phyloP scores from a whole-genome alignment of 257 asterid species.

The Forsythia suspensa region DNA sequence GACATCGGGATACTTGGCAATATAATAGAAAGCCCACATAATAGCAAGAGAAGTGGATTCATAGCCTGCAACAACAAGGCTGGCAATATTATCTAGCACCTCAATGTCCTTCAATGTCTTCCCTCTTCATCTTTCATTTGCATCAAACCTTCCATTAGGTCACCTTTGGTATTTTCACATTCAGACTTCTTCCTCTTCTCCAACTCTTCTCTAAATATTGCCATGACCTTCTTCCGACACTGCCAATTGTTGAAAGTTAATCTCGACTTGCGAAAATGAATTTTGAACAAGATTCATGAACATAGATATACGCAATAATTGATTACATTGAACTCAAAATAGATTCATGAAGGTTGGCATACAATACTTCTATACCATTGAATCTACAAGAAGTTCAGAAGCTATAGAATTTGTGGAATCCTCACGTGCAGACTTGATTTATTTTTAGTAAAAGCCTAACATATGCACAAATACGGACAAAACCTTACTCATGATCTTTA shows the following conservation, averaged over 20 bases:
- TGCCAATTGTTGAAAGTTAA: background rate
- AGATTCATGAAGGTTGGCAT: too few relatives aligned
- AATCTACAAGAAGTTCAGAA: too few relatives aligned
- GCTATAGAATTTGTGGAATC: too few relatives aligned
- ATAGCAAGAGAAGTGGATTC: conserved; percentile 39
- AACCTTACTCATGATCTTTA: too few relatives aligned
- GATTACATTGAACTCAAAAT: too few relatives aligned
- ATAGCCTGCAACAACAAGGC: conserved; percentile 44
- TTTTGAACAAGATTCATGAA: background rate
- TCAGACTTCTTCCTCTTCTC: conserved; percentile 36
- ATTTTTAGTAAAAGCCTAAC: too few relatives aligned
- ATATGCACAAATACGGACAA: too few relatives aligned
- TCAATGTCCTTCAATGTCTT: conserved; percentile 34
- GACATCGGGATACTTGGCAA: conserved; percentile 45
- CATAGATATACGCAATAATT: background rate
- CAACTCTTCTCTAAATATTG: conserved; percentile 43
- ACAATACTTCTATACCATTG: too few relatives aligned
- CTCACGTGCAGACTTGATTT: too few relatives aligned
- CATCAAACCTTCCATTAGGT: conserved; percentile 48
- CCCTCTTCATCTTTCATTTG: conserved; percentile 37
- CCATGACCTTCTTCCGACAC: conserved; percentile 25
- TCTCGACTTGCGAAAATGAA: background rate
- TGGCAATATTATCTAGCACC: conserved; percentile 49
- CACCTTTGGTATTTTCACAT: conserved; percentile 14
- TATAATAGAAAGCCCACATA: conserved; percentile 48